Evolutionary conservation across 179 eudicot species (phyloP).

Genomic region (Beta lomatogona): DNA sequence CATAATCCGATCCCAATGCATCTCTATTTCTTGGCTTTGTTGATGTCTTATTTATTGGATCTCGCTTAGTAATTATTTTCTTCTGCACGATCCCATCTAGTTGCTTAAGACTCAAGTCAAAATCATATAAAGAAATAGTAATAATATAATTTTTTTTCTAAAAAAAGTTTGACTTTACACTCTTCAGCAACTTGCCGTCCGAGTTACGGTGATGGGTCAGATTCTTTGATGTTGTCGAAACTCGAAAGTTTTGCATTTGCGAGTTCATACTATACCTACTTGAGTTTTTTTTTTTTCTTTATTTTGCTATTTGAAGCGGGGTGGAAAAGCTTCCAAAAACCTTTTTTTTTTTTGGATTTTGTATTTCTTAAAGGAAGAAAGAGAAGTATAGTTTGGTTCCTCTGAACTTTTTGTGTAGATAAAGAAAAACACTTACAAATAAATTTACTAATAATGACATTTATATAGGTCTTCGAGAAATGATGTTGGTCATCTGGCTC

Average conservation of each 20-base stretch:
- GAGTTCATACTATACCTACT: not conserved
- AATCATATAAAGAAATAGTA: not conserved
- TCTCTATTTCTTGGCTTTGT: not conserved
- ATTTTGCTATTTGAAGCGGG: not conserved
- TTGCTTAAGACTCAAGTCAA: slow-evolving; percentile 18
- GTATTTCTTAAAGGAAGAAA: too few relatives aligned
- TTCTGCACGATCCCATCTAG: not conserved
- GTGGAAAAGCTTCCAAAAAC: not conserved
- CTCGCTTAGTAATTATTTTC: not conserved
- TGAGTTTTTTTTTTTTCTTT: not conserved
- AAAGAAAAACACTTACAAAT: too few relatives aligned
- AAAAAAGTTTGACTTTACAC: slow-evolving; percentile 12
- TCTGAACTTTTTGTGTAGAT: too few relatives aligned
- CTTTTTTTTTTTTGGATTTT: not conserved
- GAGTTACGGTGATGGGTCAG: slow-evolving; percentile 5
- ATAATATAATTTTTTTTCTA: too few relatives aligned
- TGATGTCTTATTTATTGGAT: too few relatives aligned
- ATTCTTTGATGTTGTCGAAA: slow-evolving; percentile 14
- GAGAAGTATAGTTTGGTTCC: too few relatives aligned
- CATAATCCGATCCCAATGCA: slow-evolving; percentile 5
- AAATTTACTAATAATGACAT: too few relatives aligned
- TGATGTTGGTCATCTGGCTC: too few relatives aligned
- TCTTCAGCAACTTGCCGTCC: slow-evolving; percentile 17
- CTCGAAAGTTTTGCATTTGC: not conserved
- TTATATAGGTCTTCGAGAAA: too few relatives aligned